Conservation (phyloP, 306 rosid species). For the Medicago arabica region DNA sequence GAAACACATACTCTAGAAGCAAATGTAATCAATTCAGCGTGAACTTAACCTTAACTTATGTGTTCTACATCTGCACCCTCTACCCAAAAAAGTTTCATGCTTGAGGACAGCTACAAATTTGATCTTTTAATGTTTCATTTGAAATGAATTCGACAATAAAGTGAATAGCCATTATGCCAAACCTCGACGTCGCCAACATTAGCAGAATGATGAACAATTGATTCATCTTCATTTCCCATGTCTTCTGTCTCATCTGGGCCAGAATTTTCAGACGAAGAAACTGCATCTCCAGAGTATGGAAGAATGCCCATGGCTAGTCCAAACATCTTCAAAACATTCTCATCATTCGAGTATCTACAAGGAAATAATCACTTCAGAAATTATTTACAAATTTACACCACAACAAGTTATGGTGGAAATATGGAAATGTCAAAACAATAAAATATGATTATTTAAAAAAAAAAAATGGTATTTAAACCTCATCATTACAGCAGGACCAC, state of each 20-base stretch:
- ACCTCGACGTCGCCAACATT: no score
- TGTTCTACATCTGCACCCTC: no score
- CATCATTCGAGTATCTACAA: constrained; percentile 90
- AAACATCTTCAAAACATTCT: constrained; percentile 74
- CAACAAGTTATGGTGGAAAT: constrained; percentile 12
- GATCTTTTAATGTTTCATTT: no score
- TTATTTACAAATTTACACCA: constrained; percentile 11
- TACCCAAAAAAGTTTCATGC: no score
- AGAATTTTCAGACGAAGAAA: constrained; percentile 67
- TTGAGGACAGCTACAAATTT: no score
- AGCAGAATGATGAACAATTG: no score
- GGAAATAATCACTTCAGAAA: constrained; percentile 34
- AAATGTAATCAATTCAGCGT: constrained; percentile 3
- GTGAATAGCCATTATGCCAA: no score
- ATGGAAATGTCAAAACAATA: constrained; percentile 21
- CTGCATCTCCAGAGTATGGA: constrained; percentile 65
- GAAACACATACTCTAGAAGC: constrained; percentile 9
- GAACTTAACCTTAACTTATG: constrained; percentile 15
- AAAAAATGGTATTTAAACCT: constrained; percentile 56
- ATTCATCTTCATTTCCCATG: constrained; percentile 71
- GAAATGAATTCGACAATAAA: no score
- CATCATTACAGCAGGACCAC: constrained; percentile 99
- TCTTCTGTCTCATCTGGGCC: constrained; percentile 83
- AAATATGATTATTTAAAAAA: constrained; percentile 1
- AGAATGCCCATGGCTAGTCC: constrained; percentile 87